Base-by-base conservation (phyloP, 148 eudicot species). In the Chenopodium quinoa region DNA sequence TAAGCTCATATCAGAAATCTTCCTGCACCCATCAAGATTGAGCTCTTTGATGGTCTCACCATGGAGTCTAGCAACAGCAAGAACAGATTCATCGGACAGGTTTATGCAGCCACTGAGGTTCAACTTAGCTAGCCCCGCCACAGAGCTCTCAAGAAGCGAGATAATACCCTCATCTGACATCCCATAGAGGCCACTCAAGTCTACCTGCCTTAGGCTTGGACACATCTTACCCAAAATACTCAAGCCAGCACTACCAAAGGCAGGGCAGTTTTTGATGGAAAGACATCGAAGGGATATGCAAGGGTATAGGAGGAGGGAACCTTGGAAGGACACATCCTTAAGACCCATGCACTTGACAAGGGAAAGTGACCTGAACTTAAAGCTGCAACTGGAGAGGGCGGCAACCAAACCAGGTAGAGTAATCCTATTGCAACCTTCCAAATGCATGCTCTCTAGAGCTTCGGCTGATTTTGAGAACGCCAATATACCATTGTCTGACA, bases 291-390 rank as follows among this genome's bases (percentile, higher is more conserved):
- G 95, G 71, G 98, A 88, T 74, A 83, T 84, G 67, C 95, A 89
- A 14, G 86, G 86, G 78, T 85, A 77, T 16, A 83, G 71, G 58
- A 75, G 23, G 37, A 75, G 23, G 46, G 77, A 54, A 14, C 60
- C 81, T 82, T 83, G 87, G 19, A 82, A 29, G 6, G 87, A 58
- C 54, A 88, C 78, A 80, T 93, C 95, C 86, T 81, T 90, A 46
- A 93, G 84, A 60, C 95, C 93, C 90, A 90, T 75, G 89, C 99
- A 96, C 70, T 90, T 96, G 14, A 91, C 91, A 0, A 96, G 78
- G 67, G 90, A 76, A 83, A 96, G 90, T 44, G 95, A 84, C 68
- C 87, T 96, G 68, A 96, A 56, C 75, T 89, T 93, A 4, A 90
- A 82, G 50, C 81, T 78, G 63, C 88, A 88, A 82, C 76, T 82